Base-by-base conservation (phyloP, 352 stramenopile genomes). In the Detonula confervacea region DNA sequence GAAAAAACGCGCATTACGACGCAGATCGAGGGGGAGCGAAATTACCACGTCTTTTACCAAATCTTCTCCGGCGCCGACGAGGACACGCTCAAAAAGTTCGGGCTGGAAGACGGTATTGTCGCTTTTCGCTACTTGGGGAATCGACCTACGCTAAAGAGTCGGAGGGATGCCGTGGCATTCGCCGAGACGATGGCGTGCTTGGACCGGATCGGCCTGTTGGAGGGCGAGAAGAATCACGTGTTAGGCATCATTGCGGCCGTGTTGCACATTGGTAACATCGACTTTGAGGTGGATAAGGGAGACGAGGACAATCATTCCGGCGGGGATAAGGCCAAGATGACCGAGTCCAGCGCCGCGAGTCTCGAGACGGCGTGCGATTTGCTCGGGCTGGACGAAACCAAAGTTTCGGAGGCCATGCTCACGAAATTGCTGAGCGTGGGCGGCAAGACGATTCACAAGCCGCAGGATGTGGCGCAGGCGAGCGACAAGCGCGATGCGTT, bases 41-140 rank as follows among this genome's bases (percentile, higher is more conserved):
- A 98, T 75, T 99, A 98, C 86, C 96, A 99, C 81, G 97, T 98
- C 74, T 99, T 99, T 80, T 99, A 99, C 83, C 96, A 99, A 85
- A 90, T 95, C 27, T 86, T 95, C 39, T 84, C 88, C 1, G 83
- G 79, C 8, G 78, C 68, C 7, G 49, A 83, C 16, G 66, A 89
- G n/a, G 75, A 80, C 24, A 49, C 81, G 1, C 63, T 90, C 0
- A 14, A 76, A 35, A 83, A 90, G 30, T 73, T 93, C 16, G 71
- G 77, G 9, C 74, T 94, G 25, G 51, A 80, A 16, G 44, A 33
- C 37, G 88, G 89, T n/a, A 70, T 86, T 37, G 42, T 72, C 24
- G 49, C 4, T 30, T 94, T 94, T 66, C 66, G 72, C 35, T 94
- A 94, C 47, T 73, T 94, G 14, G 80, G 82, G 11, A 84, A 86